phyloP scores from a whole-genome alignment of 768 basidiomycete species.

The Cystoderma amianthinum region DNA sequence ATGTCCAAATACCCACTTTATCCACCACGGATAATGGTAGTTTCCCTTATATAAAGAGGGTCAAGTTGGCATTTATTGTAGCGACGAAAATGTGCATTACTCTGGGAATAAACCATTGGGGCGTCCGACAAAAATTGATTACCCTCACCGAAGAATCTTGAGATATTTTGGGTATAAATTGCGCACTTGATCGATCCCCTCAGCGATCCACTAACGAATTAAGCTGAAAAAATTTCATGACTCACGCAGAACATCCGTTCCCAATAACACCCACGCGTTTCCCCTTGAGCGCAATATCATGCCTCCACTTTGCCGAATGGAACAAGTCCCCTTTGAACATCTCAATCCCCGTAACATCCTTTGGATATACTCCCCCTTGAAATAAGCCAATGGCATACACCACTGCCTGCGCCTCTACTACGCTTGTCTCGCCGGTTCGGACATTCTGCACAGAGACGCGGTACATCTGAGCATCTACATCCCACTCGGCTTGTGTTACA shows the following conservation, averaged over 20 bases:
- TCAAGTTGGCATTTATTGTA: not conserved
- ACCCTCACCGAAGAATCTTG: conserved; percentile 40
- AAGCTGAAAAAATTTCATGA: conserved; percentile 8
- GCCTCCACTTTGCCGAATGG: conserved; percentile 52
- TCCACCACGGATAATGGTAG: conserved; percentile 31
- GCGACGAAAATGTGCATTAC: conserved; percentile 19
- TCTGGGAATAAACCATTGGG: conserved; percentile 50
- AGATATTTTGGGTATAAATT: conserved; percentile 50
- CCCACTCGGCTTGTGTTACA: conserved; percentile 39
- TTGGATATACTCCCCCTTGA: conserved; percentile 35
- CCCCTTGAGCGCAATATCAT: conserved; percentile 41
- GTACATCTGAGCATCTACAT: conserved; percentile 31
- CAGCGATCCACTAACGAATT: not conserved
- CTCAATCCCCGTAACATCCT: conserved; percentile 32
- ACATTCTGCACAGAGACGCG: conserved; percentile 28
- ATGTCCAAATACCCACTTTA: conserved; percentile 48
- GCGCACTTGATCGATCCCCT: conserved; percentile 35
- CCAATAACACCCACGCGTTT: conserved; percentile 58
- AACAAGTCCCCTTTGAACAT: conserved; percentile 43
- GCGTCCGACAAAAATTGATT: conserved; percentile 53
- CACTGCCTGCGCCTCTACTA: conserved; percentile 35
- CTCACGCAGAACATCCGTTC: conserved; percentile 55
- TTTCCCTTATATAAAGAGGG: conserved; percentile 32
- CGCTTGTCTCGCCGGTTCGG: conserved; percentile 24
- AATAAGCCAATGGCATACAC: conserved; percentile 48